Evolutionary conservation across 768 basidiomycete species (phyloP), one percentile per base, ranked within the genome.

Genomic region (Grammothele lineata): DNA sequence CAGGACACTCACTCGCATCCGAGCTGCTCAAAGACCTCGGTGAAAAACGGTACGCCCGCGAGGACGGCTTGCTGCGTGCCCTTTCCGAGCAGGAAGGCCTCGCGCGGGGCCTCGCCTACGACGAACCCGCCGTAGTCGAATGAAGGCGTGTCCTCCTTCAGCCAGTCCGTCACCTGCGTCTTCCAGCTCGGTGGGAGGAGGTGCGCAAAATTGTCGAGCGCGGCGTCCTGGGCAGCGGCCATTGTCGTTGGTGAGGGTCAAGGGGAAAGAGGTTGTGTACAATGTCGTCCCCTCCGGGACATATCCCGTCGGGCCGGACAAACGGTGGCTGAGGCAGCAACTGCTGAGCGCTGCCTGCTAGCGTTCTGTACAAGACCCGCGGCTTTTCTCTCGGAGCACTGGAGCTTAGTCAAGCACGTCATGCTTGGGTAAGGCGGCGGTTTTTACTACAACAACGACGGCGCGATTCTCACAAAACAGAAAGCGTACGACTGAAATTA

Each of bases 71-170:
- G 56, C 46, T 81, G 75, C 42, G 81, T 80, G 49, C 91, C 92
- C 70, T 99, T 98, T 40, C 93, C 95, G 57, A 92, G 76, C 15
- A 98, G 77, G 61, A 83, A 86, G 6, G 96, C 96, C 62, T 88
- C 84, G 34, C 92, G 82, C 30, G 78, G 70, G 6, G 78, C 85
- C 61, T 98, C 94, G 12, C 95, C 95, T 8, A 99, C 95, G 39
- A 98, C 92, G 60, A 87, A 95, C 2, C 95, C 95, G 32, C 88
- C 94, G 55, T 92, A 96, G 66, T 99, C 95, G 57, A 97, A 96
- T 1, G 91, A 93, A 1, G 95, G 95, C 0, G 86, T 88, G 62
- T 98, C 95, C 68, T 99, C 95, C 7, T 80, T 80, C 24, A 94
- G 78, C 95, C 95, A 99, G 12, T 63, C 70, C 2, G 76, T 69